Evolutionary conservation across 2,329 filamentous ascomycete species (phyloP), one percentile per base, ranked within the genome.

Genomic region (Pseudogymnoascus sp.): DNA sequence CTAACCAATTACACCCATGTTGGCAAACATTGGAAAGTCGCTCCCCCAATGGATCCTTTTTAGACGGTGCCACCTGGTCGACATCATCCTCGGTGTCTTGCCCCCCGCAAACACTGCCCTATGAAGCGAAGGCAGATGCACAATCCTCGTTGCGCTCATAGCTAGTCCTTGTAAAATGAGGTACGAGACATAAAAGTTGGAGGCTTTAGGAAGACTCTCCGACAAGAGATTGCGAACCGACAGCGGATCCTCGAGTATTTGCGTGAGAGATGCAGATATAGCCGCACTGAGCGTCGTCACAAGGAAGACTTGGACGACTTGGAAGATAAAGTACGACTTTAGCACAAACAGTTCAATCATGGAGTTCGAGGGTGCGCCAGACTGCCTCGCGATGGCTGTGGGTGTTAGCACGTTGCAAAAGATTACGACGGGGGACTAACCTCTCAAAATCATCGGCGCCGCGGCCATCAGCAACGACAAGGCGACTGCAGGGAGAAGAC

Each of bases 141-240:
- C 74, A 11, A 89, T 73, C 17, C 82, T 79, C 61, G 81, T 80
- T 1, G 84, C 79, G 36, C 84, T 83, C 71, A 87, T 84, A 1
- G 82, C 84, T 64, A 89, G 74, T 1, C 86, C 86, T 70, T 89
- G 86, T 1, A 89, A 76, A 38, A 89, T 80, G 65, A 89, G 87
- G 72, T 89, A 89, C 0, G 83, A 83, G 8, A 89, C 79, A 71
- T 88, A 89, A 70, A 88, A 89, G 69, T 87, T 89, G 35, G 85
- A 85, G 2, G 85, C 83, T 28, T 77, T 79, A 1, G 87, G 87
- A 2, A 89, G 78, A 57, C 84, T 81, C 15, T 79, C 68, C 0
- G 84, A 83, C 3, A 87, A 77, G 57, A 86, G 68, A 2, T 69
- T 73, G 1, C 81, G 77, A 6, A 82, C 77, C 1, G 74, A 74